Evolutionary conservation across 331 rosid genomes (phyloP), one percentile per base, ranked within the genome.

Genomic region (Cydonia oblonga): DNA sequence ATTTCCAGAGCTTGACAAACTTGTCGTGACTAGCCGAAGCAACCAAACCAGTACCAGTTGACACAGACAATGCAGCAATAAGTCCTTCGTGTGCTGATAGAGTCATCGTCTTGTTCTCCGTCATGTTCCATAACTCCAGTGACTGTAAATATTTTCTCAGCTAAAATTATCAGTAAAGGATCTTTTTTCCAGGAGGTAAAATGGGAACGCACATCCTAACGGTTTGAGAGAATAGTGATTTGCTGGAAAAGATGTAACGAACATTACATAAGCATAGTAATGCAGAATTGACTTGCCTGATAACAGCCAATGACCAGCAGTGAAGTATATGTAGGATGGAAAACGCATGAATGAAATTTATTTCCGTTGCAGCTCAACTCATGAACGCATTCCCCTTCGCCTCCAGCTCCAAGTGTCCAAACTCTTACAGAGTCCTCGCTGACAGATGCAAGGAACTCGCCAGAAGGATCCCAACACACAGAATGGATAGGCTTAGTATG

Each of bases 391-490:
- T 92, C 96, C 28, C 86, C 96, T 76, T 90, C 98, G 53, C 81
- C 73, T 35, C 98, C 98, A 0, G 91, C 69, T 75, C 96, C 91
- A 72, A 90, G 86, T 16, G 81, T 68, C 98, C 96, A 92, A 35
- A 92, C 96, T 81, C 91, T 82, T 65, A 92, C 98, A 38, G 91
- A 92, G 76, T 92, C 98, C 86, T 92, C 96, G 24, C 98, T 92
- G 56, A 90, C 96, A 8, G 98, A 92, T 74, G 98, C 98, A 44
- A 92, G 83, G 70, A 82, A 87, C 80, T 90, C 96, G 6, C 98
- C 98, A 25, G 92, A 83, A 28, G 93, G 96, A 76, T 90, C 89
- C 98, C 98, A 92, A 66, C 93, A 90, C 61, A 92, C 93, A n/a
- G 90, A 92, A 74, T 83, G 72, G 70, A 92, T 54, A 15, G 84